These are phyloP conservation scores for Ustilaginoidea virens DNA, from an alignment of 2,329 filamentous ascomycete species.

Conservation along the genomic window DNA sequence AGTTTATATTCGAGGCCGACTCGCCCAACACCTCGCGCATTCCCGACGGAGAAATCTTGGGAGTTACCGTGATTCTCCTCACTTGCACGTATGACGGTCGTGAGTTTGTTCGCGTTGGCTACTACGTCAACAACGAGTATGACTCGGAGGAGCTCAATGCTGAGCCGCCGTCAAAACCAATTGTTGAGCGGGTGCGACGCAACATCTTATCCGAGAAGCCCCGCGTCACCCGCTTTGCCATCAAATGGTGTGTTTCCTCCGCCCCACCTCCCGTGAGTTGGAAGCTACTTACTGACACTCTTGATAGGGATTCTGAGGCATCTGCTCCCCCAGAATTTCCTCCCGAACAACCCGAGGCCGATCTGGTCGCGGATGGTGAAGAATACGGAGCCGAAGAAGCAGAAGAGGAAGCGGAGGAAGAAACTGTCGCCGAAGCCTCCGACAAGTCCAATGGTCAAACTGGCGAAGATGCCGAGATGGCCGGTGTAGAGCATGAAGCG, in stretches of 20 bases:
- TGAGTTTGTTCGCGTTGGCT: constrained; percentile 95
- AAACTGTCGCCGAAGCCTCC: constrained; percentile 31
- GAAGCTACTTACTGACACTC: constrained; percentile 2
- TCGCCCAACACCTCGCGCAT: constrained; percentile 82
- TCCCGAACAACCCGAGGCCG: constrained; percentile 93
- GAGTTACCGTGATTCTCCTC: constrained; percentile 91
- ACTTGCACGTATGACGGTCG: constrained; percentile 93
- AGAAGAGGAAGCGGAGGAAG: constrained; percentile 52
- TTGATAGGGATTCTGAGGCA: constrained; percentile 80
- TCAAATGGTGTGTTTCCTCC: constrained; percentile 73
- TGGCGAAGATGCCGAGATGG: constrained; percentile 63
- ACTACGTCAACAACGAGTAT: constrained; percentile 99
- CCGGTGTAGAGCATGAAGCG: constrained; percentile 41
- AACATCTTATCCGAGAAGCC: constrained; percentile 96
- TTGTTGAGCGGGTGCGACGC: constrained; percentile 81
- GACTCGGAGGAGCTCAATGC: constrained; percentile 77
- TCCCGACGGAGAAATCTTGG: constrained; percentile 86
- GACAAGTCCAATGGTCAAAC: constrained; percentile 21
- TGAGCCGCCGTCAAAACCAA: constrained; percentile 81
- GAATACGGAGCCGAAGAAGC: constrained; percentile 85
- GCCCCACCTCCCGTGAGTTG: constrained; percentile 4
- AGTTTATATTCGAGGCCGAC: constrained; percentile 95
- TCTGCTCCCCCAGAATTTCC: constrained; percentile 92
- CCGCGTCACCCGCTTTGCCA: constrained; percentile 89
- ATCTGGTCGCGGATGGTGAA: constrained; percentile 69